These are phyloP conservation scores for Syncephalastrum sp. DNA, from an alignment of 371 early-diverging fungal species.

Conservation along the genomic window DNA sequence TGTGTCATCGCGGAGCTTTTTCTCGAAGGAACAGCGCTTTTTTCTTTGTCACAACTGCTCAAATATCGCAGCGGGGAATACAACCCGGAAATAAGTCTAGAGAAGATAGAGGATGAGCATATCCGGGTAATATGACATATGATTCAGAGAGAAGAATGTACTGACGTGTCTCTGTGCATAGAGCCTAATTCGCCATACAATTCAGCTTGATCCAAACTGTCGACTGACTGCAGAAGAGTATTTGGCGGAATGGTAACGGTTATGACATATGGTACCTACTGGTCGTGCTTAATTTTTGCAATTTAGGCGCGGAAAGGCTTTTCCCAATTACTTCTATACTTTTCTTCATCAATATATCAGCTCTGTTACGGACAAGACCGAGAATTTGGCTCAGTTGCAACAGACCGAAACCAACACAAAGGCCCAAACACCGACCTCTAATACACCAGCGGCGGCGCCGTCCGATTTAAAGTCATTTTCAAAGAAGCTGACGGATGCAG, in stretches of 20 bases:
- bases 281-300: background rate
- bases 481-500: constrained; percentile 57
- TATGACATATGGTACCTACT: background rate
- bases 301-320: constrained; percentile 68
- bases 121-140: constrained; percentile 56
- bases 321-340: constrained; percentile 74
- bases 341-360: constrained; percentile 80
- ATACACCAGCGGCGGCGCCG: no score
- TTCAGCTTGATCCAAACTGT: constrained; percentile 75
- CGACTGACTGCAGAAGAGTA: constrained; percentile 73
- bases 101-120: constrained; percentile 79
- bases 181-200: constrained; percentile 82
- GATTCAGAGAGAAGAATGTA: background rate
- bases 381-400: constrained; percentile 14
- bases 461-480: no score
- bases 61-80: constrained; percentile 81
- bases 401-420: no score
- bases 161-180: constrained; percentile 15
- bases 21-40: constrained; percentile 87
- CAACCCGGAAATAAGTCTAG: constrained; percentile 63
- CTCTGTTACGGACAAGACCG: constrained; percentile 61
- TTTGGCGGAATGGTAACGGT: constrained; percentile 65
- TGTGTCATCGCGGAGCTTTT: constrained; percentile 96
- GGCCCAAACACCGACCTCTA: no score
- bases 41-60: constrained; percentile 87